Percentiles rank a stretch among this genome's conserved stretches.
phyloP scores from a whole-genome alignment of 257 asterid species.

The Penstemon barbatus region DNA sequence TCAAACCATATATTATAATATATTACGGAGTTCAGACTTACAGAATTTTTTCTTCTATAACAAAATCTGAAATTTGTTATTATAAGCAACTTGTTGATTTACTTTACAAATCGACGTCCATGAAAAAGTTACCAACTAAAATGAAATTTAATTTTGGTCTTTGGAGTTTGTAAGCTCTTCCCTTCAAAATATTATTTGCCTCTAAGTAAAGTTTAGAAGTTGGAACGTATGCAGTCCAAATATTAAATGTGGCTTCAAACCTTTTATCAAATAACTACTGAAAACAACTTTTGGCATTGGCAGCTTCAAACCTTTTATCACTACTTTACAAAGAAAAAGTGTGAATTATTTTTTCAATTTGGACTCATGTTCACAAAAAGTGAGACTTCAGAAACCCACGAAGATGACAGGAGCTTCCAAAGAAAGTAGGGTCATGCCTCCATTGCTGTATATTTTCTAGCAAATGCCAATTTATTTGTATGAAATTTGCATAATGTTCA shows the following conservation, averaged over 20 bases:
- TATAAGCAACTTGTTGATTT: too few species aligned
- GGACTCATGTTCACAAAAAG: slow-evolving; percentile 32
- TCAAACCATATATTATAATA: too few species aligned
- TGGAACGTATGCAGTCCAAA: slow-evolving; percentile 17
- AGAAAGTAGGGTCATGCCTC: background rate
- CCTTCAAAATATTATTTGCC: background rate
- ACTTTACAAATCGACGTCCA: too few species aligned
- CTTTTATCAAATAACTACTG: slow-evolving; percentile 6
- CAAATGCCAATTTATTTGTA: too few species aligned
- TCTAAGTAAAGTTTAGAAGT: background rate
- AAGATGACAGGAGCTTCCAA: background rate
- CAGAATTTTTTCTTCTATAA: too few species aligned
- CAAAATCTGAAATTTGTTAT: too few species aligned
- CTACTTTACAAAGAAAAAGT: slow-evolving; percentile 5
- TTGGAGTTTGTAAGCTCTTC: background rate
- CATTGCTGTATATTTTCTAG: background rate
- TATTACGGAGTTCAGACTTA: too few species aligned
- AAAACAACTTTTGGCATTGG: slow-evolving; percentile 38
- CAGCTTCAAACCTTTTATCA: slow-evolving; percentile 41
- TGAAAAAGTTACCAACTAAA: too few species aligned
- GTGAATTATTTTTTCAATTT: slow-evolving; percentile 21
- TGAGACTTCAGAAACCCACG: slow-evolving; percentile 39
- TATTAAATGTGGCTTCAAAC: slow-evolving; percentile 32
- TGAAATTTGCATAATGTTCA: too few species aligned
- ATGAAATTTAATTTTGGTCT: too few species aligned